Base-by-base conservation (phyloP, 345 rosid genomes). In the Toxicodendron radicans region DNA sequence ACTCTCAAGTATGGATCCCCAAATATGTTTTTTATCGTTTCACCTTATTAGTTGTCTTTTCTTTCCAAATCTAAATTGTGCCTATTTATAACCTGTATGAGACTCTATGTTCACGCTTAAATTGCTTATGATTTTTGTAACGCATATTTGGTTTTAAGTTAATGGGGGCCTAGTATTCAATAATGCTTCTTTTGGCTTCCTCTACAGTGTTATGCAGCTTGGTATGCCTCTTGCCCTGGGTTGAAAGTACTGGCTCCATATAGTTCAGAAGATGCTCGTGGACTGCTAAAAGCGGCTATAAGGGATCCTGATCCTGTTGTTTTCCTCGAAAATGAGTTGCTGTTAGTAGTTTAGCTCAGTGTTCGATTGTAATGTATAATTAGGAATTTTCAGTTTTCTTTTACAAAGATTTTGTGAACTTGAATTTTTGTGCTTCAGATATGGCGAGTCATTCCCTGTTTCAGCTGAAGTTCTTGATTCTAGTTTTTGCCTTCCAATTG, bases 241-340 rank as follows among this genome's bases (percentile, higher is more conserved):
- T 83, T 95, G 78, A 93, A 95, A 83, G 99, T 95, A 17, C 82
- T 92, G 30, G 23, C 87, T 71, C 98, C 98, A 30, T 95, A 91
- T 75, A 91, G 88, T 69, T 88, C 97, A 10, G 99, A 95, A 84
- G 99, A 95, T 84, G 90, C 96, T 56, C 93, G 95, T 33, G 98
- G 98, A 53, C 91, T 91, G 68, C 79, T 95, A 64, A 95, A 95
- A 85, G 96, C 98, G 67, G 99, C 98, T 57, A 93, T 93, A 74
- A 89, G 98, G 80, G 99, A 95, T 80, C 97, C 99, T 53, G 98
- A 89, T 80, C 97, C 98, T 57, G 95, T 95, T 76, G 91, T 91
- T 78, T 88, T 95, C 90, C 97, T 91, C 59, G 98, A 95, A 85
- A 95, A 95, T 80, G 99, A 93, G 85, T 72, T 93, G 75, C 77